Base-by-base conservation (phyloP, 2,329 filamentous ascomycete genomes). In the Lachnellula cervina region DNA sequence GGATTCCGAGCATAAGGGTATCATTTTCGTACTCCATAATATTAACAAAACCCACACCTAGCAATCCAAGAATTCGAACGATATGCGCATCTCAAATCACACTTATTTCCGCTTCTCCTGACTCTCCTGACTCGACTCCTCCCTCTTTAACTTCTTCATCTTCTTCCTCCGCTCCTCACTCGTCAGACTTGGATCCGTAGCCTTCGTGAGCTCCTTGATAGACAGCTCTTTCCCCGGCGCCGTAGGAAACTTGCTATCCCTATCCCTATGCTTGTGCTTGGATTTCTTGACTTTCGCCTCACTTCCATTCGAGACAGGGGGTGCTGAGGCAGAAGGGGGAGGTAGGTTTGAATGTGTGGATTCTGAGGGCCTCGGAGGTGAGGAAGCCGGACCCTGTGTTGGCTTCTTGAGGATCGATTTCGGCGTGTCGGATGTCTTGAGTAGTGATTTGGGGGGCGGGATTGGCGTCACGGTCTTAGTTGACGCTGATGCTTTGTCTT, bases 401-500 rank as follows among this genome's bases (percentile, higher is more conserved):
- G 19, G 42, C 13, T 17, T 44, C 19, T 44, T 44, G 3, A 17
- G 17, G 9, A 21, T 21, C 11, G 16, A 44, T 17, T 21, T 23
- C 2, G 42, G 11, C 11, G 28, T 11, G 8, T 32, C 28, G 9
- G 28, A 11, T 32, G 28, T 32, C 28, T 32, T 32, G 9, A 4
- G 28, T 32, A 11, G 28, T 32, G 28, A 11, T 32, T 9, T 9
- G 16, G 52, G 55, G 44, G 48, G 59, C 13, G 34, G 55, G 19
- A 58, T 55, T 43, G 54, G 49, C 11, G 49, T 54, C 23, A 21
- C 17, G n/a, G 49, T 21, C 4, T 35, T 55, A 60, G 19, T 59
- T 60, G 52, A 61, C 53, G 38, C 54, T 59, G 48, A 60, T 54
- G 7, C 55, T 42, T 44, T 59, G 48, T 49, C 54, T 59, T 37